phyloP scores from a whole-genome alignment of 1,284 basidiomycete genomes.

The Agroathelia rolfsii region DNA sequence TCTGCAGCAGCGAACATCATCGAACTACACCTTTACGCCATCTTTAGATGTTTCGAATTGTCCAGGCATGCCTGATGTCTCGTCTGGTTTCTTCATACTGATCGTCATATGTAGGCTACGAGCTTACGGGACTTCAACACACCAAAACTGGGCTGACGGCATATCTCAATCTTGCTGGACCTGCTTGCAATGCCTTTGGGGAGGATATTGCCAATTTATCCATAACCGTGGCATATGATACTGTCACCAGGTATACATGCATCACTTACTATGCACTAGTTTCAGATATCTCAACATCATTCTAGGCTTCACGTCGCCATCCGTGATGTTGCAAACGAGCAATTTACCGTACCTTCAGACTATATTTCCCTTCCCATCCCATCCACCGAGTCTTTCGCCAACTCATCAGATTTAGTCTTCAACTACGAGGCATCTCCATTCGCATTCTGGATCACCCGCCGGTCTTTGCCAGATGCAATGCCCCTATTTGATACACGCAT shows the following conservation, averaged over 20 bases:
- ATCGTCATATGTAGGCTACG: too few species aligned
- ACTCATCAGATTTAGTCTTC: conserved; percentile 52
- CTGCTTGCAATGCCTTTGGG: conserved; percentile 65
- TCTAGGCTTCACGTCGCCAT: conserved; percentile 70
- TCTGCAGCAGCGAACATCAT: too few species aligned
- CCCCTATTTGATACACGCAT: conserved; percentile 70
- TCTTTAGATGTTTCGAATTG: too few species aligned
- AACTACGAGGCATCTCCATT: conserved; percentile 60
- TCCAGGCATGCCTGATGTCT: too few species aligned
- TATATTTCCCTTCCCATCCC: conserved; percentile 40
- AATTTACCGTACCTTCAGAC: conserved; percentile 59
- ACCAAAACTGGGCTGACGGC: conserved; percentile 44
- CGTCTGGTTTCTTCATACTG: too few species aligned
- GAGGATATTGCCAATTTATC: conserved; percentile 53
- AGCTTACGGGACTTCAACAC: conserved; percentile 33
- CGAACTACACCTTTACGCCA: too few species aligned
- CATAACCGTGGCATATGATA: conserved; percentile 59
- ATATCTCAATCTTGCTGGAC: conserved; percentile 44
- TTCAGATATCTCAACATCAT: conserved; percentile 7
- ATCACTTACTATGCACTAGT: conserved; percentile 1
- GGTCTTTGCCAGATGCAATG: conserved; percentile 40
- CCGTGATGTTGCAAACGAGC: conserved; percentile 52
- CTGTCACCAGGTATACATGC: conserved; percentile 33
- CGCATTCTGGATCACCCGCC: conserved; percentile 70
- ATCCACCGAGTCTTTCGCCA: conserved; percentile 24